These are phyloP conservation scores for Sporothrix sp. DNA, from an alignment of 2,329 filamentous ascomycete genomes.

Conservation along the genomic window DNA sequence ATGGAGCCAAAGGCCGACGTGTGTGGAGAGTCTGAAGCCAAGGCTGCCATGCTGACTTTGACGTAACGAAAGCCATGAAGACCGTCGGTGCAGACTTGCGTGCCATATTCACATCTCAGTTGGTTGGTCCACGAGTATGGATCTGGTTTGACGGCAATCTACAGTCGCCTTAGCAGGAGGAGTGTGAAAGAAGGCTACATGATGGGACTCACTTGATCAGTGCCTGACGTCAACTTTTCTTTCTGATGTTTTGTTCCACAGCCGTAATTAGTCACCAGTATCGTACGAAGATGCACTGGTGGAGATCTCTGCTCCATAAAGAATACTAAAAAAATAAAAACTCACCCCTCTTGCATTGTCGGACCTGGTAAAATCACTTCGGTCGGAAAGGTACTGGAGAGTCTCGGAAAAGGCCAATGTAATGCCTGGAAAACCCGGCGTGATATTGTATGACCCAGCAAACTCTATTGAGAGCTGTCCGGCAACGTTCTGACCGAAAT, in stretches of 20 bases:
- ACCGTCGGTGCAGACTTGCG: conserved; percentile 40
- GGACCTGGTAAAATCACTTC: conserved; percentile 40
- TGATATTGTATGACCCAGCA: conserved; percentile 23
- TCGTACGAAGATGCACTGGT: too few species aligned
- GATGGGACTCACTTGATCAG: conserved; percentile 35
- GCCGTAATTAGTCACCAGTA: too few species aligned
- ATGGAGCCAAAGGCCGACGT: conserved; percentile 34
- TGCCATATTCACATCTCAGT: conserved; percentile 33
- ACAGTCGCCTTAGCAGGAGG: neutral
- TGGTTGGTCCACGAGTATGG: conserved; percentile 36
- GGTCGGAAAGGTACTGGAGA: conserved; percentile 32
- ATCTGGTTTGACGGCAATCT: conserved; percentile 35
- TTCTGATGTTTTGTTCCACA: conserved; percentile 16
- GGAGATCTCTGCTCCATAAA: too few species aligned
- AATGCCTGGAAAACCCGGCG: conserved; percentile 29
- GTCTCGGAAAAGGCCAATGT: conserved; percentile 41
- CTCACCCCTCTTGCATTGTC: conserved; percentile 29
- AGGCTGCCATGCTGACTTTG: conserved; percentile 36
- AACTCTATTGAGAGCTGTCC: conserved; percentile 36
- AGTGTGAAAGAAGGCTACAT: neutral
- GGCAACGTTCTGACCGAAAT: conserved; percentile 40
- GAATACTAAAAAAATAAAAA: too few species aligned
- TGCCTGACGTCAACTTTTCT: conserved; percentile 32
- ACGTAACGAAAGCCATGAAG: conserved; percentile 45
- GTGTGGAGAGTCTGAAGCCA: conserved; percentile 34